Evolutionary conservation across 164 flowering plant genomes (phyloP), one percentile per base, ranked within the genome.

Genomic region (Nelumbo lutea): DNA sequence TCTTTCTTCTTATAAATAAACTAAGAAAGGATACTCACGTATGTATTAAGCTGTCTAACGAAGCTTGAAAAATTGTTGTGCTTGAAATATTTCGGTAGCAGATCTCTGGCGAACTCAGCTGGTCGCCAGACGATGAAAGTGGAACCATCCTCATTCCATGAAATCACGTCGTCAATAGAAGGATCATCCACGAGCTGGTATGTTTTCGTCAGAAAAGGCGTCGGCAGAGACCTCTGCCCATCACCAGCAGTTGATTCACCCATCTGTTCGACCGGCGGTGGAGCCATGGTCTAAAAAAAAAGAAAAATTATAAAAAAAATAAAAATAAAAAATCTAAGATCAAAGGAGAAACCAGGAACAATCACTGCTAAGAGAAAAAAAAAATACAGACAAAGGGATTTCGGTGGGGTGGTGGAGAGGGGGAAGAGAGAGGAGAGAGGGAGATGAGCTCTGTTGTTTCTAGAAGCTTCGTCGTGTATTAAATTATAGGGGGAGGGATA

Each of bases 1-100:
- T 27, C 9, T 44, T 57, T 48, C 72, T 43, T 46, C 67, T 71
- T 10, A 11, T 8, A 8, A 53, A 5, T 4, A 7, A 41, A 3
- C 38, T 27, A 38, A 47, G 44, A 2, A n/a, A 4, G 6, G 42
- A 38, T 1, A 74, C 81, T 72, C 64, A 82, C 85, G 68, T 82
- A 82, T 52, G 79, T 80, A 58, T 82, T 82, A 53, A 82, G 83
- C 67, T 82, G 85, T 10, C 79, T 77, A 13, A 82, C 76, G 53
- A 82, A 82, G 70, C 80, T 78, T 4, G 85, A 78, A 73, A 82
- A 80, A 45, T 82, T 78, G 47, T 70, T 78, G 71, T 80, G 83
- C 64, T 73, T 80, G 67, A 83, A 81, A 61, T 73, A 79, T 10
- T 70, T 75, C 2, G 80, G 80, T 2, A 83, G 81, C 42, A 82